phyloP scores from a whole-genome alignment of 2,329 filamentous ascomycete genomes.

The Pseudophaeomoniella oleicola region DNA sequence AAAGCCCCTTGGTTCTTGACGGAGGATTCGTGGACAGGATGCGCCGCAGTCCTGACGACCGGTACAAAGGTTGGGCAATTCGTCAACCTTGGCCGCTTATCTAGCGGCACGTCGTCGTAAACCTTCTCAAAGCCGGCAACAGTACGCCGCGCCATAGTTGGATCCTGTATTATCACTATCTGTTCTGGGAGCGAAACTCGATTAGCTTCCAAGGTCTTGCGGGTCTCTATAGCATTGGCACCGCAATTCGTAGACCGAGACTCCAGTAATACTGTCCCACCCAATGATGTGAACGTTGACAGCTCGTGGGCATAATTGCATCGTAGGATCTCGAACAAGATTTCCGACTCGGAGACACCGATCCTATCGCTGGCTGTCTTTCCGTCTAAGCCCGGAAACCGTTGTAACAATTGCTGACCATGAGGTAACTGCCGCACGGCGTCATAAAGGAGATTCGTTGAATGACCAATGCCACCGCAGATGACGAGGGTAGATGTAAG shows the following conservation, averaged over 20 bases:
- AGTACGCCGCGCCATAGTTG: constrained; percentile 30
- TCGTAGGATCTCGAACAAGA: not conserved
- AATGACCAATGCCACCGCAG: constrained; percentile 32
- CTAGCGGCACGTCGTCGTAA: constrained; percentile 14
- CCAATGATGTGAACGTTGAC: constrained; percentile 8
- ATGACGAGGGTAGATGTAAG: constrained; percentile 23
- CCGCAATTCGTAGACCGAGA: constrained; percentile 32
- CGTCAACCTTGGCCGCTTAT: constrained; percentile 10
- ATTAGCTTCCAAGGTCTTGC: constrained; percentile 18
- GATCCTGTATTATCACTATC: constrained; percentile 28
- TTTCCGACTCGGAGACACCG: not conserved
- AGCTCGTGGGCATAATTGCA: not conserved
- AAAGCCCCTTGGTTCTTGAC: not conserved
- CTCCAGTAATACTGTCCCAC: constrained; percentile 24
- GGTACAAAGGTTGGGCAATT: constrained; percentile 20
- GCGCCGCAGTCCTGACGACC: not conserved
- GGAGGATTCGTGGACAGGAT: not conserved
- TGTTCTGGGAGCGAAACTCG: constrained; percentile 12
- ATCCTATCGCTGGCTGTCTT: too few relatives aligned
- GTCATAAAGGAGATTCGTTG: constrained; percentile 26
- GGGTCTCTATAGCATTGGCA: constrained; percentile 24
- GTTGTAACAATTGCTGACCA: not conserved
- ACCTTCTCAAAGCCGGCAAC: constrained; percentile 25
- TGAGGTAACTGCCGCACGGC: constrained; percentile 15
- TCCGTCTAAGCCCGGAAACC: too few relatives aligned